phyloP scores from a whole-genome alignment of 1,284 basidiomycete genomes.

The Marasmius fiardii region DNA sequence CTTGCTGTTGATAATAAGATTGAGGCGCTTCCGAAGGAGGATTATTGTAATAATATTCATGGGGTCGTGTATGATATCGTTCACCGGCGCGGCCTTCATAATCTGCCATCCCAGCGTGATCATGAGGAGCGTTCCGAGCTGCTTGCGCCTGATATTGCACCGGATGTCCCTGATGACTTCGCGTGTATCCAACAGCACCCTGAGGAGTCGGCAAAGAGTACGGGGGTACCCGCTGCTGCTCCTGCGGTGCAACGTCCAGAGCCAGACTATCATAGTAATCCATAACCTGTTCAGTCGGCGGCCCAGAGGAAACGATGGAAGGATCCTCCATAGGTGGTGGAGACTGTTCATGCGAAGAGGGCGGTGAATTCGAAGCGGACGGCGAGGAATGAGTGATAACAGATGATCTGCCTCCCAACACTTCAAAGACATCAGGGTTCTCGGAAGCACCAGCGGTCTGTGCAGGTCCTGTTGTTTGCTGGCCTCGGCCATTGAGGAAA shows the following conservation, averaged over 20 bases:
- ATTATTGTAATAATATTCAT: neutral
- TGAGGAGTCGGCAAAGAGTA: neutral
- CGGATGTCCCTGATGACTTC: neutral
- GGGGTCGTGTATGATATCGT: neutral
- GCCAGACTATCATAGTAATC: slow-evolving; percentile 1
- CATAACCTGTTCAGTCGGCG: neutral
- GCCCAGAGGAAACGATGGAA: neutral
- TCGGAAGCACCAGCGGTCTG: neutral
- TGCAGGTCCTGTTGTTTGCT: neutral
- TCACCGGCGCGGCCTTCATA: neutral
- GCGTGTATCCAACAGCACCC: neutral
- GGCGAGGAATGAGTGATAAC: slow-evolving; percentile 3
- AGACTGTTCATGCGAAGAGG: neutral
- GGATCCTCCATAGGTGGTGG: neutral
- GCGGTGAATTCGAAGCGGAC: neutral
- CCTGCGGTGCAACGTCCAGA: neutral
- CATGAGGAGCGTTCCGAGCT: neutral
- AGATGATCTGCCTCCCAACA: slow-evolving; percentile 9
- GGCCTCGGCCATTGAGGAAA: slow-evolving; percentile 3
- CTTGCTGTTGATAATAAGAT: neutral
- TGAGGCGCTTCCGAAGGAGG: neutral
- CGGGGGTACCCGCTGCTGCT: neutral
- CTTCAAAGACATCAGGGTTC: slow-evolving; percentile 9
- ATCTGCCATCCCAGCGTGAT: neutral
- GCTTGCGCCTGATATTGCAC: neutral